A percentile compares a stretch with the other conserved stretches of the same genome.
These are phyloP conservation scores for Cryptococcus maquisensis DNA, from an alignment of 1,284 basidiomycete genomes.

Conservation along the genomic window DNA sequence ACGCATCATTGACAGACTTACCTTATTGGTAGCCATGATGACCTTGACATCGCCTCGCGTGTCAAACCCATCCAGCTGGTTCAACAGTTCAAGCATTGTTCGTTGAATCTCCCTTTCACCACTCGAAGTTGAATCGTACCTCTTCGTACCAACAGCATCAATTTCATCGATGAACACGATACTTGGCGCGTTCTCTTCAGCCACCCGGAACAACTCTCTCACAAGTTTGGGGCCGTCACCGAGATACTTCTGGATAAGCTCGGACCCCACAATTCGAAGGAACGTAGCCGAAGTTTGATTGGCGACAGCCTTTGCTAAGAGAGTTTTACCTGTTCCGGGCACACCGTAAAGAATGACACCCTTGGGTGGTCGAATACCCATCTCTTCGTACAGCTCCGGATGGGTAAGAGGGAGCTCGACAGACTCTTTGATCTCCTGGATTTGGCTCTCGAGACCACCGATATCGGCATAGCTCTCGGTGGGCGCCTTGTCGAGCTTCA, in stretches of 20 bases:
- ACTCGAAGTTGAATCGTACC: constrained; percentile 92
- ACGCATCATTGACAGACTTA: constrained; percentile 12
- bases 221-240: constrained; percentile 99
- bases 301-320: constrained; percentile 96
- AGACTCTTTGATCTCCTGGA: constrained; percentile 99
- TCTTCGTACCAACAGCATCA: constrained; percentile 97
- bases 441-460: constrained; percentile 93
- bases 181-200: constrained; percentile 94
- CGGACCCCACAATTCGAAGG: constrained; percentile 94
- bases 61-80: constrained; percentile 98
- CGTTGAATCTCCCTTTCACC: constrained; percentile 98
- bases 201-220: constrained; percentile 92
- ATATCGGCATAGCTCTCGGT: constrained; percentile 99
- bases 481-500: constrained; percentile 98
- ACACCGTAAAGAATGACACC: constrained; percentile 99
- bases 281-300: constrained; percentile 99
- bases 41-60: constrained; percentile 99
- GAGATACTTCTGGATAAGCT: constrained; percentile 98
- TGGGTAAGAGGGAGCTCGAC: constrained; percentile 97
- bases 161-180: constrained; percentile 99
- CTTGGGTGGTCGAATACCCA: constrained; percentile 98
- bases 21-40: constrained; percentile 52
- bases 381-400: constrained; percentile 98
- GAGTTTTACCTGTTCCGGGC: constrained; percentile 96
- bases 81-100: constrained; percentile 97